Percentiles rank a stretch among this genome's conserved stretches.
These are phyloP conservation scores for Xanthoparmelia taractica DNA, from an alignment of 495 filamentous ascomycete species.

Conservation along the genomic window DNA sequence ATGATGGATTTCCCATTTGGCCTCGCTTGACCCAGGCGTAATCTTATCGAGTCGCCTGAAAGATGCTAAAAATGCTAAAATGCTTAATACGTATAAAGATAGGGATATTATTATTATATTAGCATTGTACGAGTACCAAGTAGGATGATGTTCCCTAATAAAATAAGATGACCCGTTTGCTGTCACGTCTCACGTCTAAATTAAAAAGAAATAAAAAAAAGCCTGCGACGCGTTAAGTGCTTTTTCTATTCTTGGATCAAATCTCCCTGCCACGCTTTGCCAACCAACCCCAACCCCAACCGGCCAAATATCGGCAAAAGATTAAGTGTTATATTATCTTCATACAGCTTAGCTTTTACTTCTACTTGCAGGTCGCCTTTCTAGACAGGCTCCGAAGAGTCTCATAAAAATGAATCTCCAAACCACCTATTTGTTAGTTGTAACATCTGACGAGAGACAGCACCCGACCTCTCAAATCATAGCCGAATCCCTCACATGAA, in stretches of 20 bases:
- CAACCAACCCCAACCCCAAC: too few relatives aligned
- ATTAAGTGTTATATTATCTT: neutral
- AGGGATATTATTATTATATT: too few relatives aligned
- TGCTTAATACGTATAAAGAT: too few relatives aligned
- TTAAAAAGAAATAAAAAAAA: neutral
- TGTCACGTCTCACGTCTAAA: conserved; percentile 4
- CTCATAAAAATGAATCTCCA: neutral
- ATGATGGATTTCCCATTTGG: too few relatives aligned
- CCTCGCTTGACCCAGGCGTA: too few relatives aligned
- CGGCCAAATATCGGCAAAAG: neutral
- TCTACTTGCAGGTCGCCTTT: too few relatives aligned
- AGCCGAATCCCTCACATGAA: neutral
- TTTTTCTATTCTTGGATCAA: conserved; percentile 1
- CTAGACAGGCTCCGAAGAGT: too few relatives aligned
- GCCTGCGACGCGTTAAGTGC: neutral
- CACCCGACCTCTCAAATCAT: neutral
- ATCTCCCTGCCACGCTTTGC: neutral
- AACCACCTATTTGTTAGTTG: neutral
- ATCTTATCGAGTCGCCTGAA: too few relatives aligned
- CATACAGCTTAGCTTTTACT: neutral
- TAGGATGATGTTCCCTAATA: too few relatives aligned
- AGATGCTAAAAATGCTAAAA: too few relatives aligned
- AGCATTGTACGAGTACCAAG: too few relatives aligned
- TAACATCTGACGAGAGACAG: neutral
- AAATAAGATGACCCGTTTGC: too few relatives aligned